Conservation (phyloP, 2,329 filamentous ascomycete species). For the Dendrostoma leiphaemia region DNA sequence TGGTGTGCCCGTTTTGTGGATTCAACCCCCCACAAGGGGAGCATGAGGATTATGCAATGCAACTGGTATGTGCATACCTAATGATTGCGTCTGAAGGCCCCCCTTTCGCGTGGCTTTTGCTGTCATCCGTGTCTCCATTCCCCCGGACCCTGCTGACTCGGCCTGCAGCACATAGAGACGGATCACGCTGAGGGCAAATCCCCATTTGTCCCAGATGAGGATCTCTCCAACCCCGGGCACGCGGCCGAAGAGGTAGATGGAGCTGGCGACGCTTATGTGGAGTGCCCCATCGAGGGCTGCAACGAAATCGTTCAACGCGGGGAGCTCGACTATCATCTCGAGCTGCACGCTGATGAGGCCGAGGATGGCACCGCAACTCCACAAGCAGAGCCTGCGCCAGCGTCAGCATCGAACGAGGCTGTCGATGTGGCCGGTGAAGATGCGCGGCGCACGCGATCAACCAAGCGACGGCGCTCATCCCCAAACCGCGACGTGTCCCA, state of each 20-base stretch:
- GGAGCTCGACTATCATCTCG: slow-evolving; percentile 58
- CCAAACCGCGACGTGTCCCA: slow-evolving; percentile 4
- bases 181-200: slow-evolving; percentile 26
- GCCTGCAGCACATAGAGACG: slow-evolving; percentile 28
- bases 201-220: slow-evolving; percentile 20
- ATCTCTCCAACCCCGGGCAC: slow-evolving; percentile 19
- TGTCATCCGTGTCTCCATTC: background rate
- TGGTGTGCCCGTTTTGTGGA: slow-evolving; percentile 36
- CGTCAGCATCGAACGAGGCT: background rate
- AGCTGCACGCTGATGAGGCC: slow-evolving; percentile 55
- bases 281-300: slow-evolving; percentile 57
- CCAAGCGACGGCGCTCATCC: slow-evolving; percentile 5
- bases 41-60: slow-evolving; percentile 32
- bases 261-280: slow-evolving; percentile 40
- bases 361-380: slow-evolving; percentile 32
- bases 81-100: background rate
- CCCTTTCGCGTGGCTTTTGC: background rate
- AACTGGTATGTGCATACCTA: slow-evolving; percentile 30
- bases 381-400: slow-evolving; percentile 4
- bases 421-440: background rate
- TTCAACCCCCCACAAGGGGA: slow-evolving; percentile 23
- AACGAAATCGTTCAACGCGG: slow-evolving; percentile 52
- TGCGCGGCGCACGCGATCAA: background rate
- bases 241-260: slow-evolving; percentile 14
- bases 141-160: slow-evolving; percentile 13